Percentiles rank a stretch among this genome's conserved stretches.
phyloP scores from a whole-genome alignment of 495 filamentous ascomycete genomes.

The Podospora conica region DNA sequence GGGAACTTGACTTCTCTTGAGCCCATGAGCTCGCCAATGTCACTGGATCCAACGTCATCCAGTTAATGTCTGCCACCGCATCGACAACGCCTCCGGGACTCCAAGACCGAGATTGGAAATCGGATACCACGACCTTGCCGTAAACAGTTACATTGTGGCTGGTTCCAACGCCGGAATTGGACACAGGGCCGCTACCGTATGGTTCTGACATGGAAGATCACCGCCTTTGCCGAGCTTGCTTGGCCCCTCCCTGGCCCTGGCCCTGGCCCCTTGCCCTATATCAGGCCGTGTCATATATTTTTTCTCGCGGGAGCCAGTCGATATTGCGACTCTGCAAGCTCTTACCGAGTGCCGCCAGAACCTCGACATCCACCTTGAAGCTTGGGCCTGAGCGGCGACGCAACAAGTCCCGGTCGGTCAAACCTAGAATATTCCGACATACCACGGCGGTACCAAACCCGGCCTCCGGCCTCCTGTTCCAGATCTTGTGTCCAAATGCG shows the following conservation, averaged over 20 bases:
- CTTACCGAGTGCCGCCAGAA: constrained; percentile 6
- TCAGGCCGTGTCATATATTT: constrained; percentile 9
- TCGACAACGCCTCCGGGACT: neutral
- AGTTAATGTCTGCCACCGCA: neutral
- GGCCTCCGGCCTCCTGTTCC: neutral
- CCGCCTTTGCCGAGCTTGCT: constrained; percentile 1
- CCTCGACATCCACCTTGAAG: neutral
- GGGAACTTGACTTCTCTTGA: neutral
- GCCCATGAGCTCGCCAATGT: neutral
- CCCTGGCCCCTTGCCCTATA: constrained; percentile 7
- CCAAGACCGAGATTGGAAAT: neutral
- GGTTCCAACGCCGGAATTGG: constrained; percentile 4
- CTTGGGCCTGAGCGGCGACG: neutral
- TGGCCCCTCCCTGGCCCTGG: too few relatives aligned
- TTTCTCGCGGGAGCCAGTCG: neutral
- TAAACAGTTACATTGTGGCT: neutral
- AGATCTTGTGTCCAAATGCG: neutral
- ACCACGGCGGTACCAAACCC: neutral
- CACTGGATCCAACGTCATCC: neutral
- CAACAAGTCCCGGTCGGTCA: neutral
- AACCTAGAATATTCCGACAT: neutral
- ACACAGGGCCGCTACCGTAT: neutral
- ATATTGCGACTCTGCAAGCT: constrained; percentile 14
- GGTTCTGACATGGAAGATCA: neutral
- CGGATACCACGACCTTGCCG: neutral